Conservation (phyloP, 2,329 filamentous ascomycete species). For the Zelopaecilomyces penicillatus region DNA sequence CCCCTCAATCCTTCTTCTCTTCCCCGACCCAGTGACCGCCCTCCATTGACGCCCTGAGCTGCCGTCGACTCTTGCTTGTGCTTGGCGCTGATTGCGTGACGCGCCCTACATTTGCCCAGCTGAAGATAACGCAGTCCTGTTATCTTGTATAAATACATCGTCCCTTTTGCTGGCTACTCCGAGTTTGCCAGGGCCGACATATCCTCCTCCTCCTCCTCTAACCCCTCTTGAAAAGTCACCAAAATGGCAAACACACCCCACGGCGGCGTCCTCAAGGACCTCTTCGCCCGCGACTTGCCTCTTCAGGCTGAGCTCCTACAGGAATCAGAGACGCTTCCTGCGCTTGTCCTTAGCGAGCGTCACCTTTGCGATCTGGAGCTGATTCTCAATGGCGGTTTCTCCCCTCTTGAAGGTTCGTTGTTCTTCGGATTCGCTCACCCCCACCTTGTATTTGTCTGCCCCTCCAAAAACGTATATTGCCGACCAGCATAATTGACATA, state of each 20-base stretch:
- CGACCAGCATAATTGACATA: not conserved
- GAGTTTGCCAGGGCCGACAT: not conserved
- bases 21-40: not conserved
- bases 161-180: not conserved
- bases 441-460: slow-evolving; percentile 2
- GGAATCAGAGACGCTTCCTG: slow-evolving; percentile 81
- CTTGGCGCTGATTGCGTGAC: not conserved
- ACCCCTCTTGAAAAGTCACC: slow-evolving; percentile 6
- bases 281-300: slow-evolving; percentile 85
- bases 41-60: too few species aligned
- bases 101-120: not conserved
- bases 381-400: slow-evolving; percentile 96
- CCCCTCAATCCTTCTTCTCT: not conserved
- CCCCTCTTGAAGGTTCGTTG: slow-evolving; percentile 80
- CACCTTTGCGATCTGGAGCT: slow-evolving; percentile 97
- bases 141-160: not conserved
- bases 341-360: slow-evolving; percentile 78
- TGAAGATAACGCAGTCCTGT: not conserved
- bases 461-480: not conserved
- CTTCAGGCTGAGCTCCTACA: slow-evolving; percentile 68
- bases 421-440: not conserved
- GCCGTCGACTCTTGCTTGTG: too few species aligned
- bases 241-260: slow-evolving; percentile 66
- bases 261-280: slow-evolving; percentile 95
- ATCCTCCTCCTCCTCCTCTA: slow-evolving; percentile 4